phyloP scores from a whole-genome alignment of 805 yeast species.

The Pichia californica region DNA sequence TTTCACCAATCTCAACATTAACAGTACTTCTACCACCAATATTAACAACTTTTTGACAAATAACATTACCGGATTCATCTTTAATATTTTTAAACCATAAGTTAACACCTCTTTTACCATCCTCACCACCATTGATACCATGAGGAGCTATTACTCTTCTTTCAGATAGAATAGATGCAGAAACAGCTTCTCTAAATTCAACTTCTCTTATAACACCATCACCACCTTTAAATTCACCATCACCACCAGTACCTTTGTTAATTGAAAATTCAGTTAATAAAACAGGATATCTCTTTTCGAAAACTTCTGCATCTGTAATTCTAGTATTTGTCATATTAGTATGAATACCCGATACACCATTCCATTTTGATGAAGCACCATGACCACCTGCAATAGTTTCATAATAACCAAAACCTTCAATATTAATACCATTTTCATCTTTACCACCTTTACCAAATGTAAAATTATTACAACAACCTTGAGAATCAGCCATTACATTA shows the following conservation, averaged over 20 bases:
- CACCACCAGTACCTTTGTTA: conserved; percentile 73
- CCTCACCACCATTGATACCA: conserved; percentile 77
- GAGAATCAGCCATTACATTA: conserved; percentile 87
- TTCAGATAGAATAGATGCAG: conserved; percentile 79
- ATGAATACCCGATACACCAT: conserved; percentile 86
- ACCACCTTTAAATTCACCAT: conserved; percentile 70
- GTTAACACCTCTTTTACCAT: conserved; percentile 69
- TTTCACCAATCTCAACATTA: conserved; percentile 54
- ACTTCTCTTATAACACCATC: conserved; percentile 82
- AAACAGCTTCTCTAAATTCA: conserved; percentile 65
- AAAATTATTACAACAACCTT: conserved; percentile 91
- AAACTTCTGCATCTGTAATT: conserved; percentile 84
- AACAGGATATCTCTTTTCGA: conserved; percentile 85
- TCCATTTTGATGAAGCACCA: conserved; percentile 81
- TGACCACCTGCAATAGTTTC: conserved; percentile 96
- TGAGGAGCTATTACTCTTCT: conserved; percentile 80
- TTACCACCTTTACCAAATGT: conserved; percentile 83
- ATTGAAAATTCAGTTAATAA: conserved; percentile 65
- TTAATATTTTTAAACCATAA: conserved; percentile 36
- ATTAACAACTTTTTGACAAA: conserved; percentile 35
- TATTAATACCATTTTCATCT: conserved; percentile 40
- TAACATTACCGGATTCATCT: conserved; percentile 26
- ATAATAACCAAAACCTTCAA: conserved; percentile 78
- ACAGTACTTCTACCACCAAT: conserved; percentile 72
- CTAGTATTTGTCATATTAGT: conserved; percentile 93